Base-by-base conservation (phyloP, 345 rosid species). In the Viola odorata region DNA sequence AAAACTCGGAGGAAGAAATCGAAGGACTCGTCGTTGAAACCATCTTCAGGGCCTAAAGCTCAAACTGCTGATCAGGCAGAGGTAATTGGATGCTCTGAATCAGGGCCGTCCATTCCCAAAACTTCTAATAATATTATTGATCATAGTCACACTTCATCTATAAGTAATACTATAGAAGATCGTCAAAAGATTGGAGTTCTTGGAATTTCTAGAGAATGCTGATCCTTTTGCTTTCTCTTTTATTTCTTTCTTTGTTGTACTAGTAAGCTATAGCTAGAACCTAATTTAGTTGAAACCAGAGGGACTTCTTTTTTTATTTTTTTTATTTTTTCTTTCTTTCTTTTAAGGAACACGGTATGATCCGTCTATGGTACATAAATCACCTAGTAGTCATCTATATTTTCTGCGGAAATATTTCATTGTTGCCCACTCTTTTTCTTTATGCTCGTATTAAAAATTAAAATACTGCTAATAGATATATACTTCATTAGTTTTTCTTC, bases 1-100 rank as follows among this genome's bases (percentile, higher is more conserved):
- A 71, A 73, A 50, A 38, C 68, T 11, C 62, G 79, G 59, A 58
- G 69, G 38, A 84, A 75, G 77, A 82, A 78, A 58, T 65, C 84
- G 3, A 84, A 75, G 16, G 73, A 68, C 36, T 41, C 66, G 0
- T 84, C 54, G 51, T 77, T 81, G 3, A 89, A 80, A 15, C 57
- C 68, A 3, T 80, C 71, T 12, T 80, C 80, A 0, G 65, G 75
- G 42, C 71, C 83, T 11, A 68, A 60, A 13, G 62, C 61, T 7
- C 40, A 50, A n/a, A 53, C 37, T 41, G 51, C 48, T 47, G 48
- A 56, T 1, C 4, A 7, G 5, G 13, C 13, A 47, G 50, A 47
- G 11, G 50, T 47, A n/a, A n/a, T 9, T 10, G 32, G 50, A 47
- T 47, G 50, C 12, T 38, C 55, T 0, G 51, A 63, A 4, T 3